Evolutionary conservation across 306 rosid species (phyloP).

Genomic region (Casuarina glauca): DNA sequence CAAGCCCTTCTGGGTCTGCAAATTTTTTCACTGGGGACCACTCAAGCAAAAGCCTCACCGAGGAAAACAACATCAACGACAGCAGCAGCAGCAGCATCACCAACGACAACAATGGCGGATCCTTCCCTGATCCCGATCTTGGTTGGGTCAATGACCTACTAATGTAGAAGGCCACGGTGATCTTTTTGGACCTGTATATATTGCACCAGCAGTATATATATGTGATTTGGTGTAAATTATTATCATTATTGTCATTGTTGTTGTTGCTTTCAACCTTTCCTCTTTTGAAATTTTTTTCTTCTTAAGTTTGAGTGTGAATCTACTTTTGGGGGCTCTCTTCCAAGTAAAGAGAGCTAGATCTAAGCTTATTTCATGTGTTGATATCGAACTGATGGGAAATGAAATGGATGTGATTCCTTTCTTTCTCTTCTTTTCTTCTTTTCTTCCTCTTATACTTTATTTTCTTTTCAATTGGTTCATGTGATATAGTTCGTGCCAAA

Average conservation of each 20-base stretch:
- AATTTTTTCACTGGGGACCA: constrained; percentile 21
- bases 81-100: constrained; percentile 18
- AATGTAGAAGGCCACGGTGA: constrained; percentile 41
- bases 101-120: constrained; percentile 31
- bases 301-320: not conserved
- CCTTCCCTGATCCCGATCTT: constrained; percentile 60
- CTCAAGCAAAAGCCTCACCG: constrained; percentile 12
- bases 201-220: constrained; percentile 31
- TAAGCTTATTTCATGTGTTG: constrained; percentile 3
- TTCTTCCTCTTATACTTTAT: not conserved
- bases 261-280: constrained; percentile 26
- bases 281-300: constrained; percentile 1
- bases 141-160: constrained; percentile 92
- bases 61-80: not conserved
- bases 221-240: constrained; percentile 36
- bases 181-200: constrained; percentile 46
- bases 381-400: not conserved
- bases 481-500: constrained; percentile 29
- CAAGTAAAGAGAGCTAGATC: not conserved
- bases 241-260: constrained; percentile 2
- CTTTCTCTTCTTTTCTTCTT: not conserved
- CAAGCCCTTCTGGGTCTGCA: constrained; percentile 28
- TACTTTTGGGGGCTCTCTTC: not conserved
- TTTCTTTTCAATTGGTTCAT: not conserved
- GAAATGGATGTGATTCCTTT: not conserved